phyloP scores from a whole-genome alignment of 768 basidiomycete species.

The Austroboletus festivus region DNA sequence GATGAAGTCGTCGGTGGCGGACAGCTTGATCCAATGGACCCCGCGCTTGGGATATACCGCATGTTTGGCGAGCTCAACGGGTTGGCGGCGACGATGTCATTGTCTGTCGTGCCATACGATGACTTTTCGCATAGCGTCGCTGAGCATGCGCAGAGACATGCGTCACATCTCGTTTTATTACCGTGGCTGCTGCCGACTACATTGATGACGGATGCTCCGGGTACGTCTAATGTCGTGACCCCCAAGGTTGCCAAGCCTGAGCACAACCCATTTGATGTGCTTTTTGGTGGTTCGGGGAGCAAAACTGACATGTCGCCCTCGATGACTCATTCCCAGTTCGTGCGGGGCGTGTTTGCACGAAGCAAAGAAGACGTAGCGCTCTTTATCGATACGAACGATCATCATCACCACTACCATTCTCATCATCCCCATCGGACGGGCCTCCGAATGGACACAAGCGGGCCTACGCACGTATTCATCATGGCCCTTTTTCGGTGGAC shows the following conservation, averaged over 20 bases:
- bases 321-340: constrained; percentile 74
- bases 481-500: constrained; percentile 92
- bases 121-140: constrained; percentile 67
- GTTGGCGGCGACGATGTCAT: constrained; percentile 57
- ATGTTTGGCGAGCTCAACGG: constrained; percentile 75
- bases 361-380: constrained; percentile 75
- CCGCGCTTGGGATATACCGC: constrained; percentile 67
- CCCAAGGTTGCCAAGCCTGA: constrained; percentile 16
- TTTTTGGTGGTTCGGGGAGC: constrained; percentile 45
- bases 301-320: constrained; percentile 43
- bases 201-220: constrained; percentile 2
- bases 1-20: constrained; percentile 62
- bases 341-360: constrained; percentile 74
- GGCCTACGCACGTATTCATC: constrained; percentile 66
- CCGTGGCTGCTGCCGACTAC: constrained; percentile 66
- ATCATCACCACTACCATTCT: too few species aligned
- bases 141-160: constrained; percentile 58
- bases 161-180: constrained; percentile 72
- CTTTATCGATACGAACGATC: constrained; percentile 67
- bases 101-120: constrained; percentile 76
- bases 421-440: constrained; percentile 18
- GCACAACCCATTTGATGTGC: constrained; percentile 67
- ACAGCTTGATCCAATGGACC: constrained; percentile 71
- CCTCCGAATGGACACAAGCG: too few species aligned
- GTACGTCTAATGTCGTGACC: background rate